Evolutionary conservation across 2,329 filamentous ascomycete species (phyloP).

Genomic region (Penicillium janthinellum): DNA sequence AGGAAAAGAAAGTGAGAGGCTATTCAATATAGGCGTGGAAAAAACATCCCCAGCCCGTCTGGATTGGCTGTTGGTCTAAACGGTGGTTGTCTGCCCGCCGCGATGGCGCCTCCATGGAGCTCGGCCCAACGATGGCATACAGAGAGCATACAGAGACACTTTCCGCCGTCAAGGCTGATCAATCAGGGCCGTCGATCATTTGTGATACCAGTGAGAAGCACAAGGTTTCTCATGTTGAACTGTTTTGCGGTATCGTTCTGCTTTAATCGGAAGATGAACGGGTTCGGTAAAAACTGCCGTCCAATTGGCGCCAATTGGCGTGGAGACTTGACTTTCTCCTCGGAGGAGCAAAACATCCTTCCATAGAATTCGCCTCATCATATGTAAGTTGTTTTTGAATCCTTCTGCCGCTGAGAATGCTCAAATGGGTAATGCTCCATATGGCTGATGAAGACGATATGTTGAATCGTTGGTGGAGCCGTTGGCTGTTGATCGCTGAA

Average conservation of each 20-base stretch:
- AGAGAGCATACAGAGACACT: neutral
- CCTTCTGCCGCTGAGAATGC: neutral
- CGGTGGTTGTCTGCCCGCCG: neutral
- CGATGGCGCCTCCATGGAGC: neutral
- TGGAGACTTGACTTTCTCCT: neutral
- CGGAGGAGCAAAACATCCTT: neutral
- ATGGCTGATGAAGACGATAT: neutral
- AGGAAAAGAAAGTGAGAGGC: neutral
- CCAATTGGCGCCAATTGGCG: conserved; percentile 22
- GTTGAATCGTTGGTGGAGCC: neutral
- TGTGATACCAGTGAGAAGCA: neutral
- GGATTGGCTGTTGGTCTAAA: neutral
- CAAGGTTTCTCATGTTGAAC: neutral
- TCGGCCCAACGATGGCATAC: neutral
- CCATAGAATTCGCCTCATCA: neutral
- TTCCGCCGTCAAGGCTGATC: neutral
- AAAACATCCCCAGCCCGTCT: neutral
- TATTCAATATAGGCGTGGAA: neutral
- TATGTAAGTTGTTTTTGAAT: neutral
- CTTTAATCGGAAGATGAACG: conserved; percentile 1
- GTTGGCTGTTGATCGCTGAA: neutral
- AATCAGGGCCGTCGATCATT: neutral
- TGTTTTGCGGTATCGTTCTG: neutral
- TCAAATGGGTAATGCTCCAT: neutral
- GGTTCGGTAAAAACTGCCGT: conserved; percentile 15